Conservation (phyloP, 2,329 filamentous ascomycete species). For the Emergomyces africanus region DNA sequence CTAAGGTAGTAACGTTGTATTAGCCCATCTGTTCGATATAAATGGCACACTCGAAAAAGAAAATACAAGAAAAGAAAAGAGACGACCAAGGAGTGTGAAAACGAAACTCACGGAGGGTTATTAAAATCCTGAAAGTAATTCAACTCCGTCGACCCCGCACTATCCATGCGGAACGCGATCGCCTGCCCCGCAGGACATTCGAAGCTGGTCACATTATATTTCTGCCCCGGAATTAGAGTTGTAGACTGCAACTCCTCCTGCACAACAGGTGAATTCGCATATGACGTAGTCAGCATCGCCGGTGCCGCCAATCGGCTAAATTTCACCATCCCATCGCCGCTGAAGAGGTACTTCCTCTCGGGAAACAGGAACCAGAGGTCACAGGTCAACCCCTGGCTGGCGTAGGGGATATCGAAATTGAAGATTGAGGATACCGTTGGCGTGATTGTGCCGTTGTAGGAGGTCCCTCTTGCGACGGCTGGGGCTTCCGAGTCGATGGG, state of each 20-base stretch:
- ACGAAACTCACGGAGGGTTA: slow-evolving; percentile 30
- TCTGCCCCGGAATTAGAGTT: slow-evolving; percentile 41
- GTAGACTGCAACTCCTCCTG: slow-evolving; percentile 30
- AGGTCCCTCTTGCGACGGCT: slow-evolving; percentile 39
- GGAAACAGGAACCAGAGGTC: slow-evolving; percentile 55
- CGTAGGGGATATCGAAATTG: slow-evolving; percentile 53
- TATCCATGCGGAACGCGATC: slow-evolving; percentile 41
- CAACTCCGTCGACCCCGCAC: slow-evolving; percentile 39
- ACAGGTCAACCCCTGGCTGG: slow-evolving; percentile 46
- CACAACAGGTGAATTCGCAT: slow-evolving; percentile 38
- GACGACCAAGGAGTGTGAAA: background rate
- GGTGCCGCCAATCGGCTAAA: slow-evolving; percentile 38
- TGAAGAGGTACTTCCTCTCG: slow-evolving; percentile 46
- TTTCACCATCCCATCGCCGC: slow-evolving; percentile 40
- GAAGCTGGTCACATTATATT: slow-evolving; percentile 42
- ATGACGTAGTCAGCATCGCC: slow-evolving; percentile 41
- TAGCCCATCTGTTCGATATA: background rate
- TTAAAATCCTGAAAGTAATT: slow-evolving; percentile 55
- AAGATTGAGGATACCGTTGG: slow-evolving; percentile 45
- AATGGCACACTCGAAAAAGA: background rate
- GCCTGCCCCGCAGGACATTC: slow-evolving; percentile 42
- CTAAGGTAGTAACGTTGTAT: slow-evolving; percentile 10
- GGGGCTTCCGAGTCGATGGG: slow-evolving; percentile 45
- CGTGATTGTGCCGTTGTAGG: slow-evolving; percentile 44
- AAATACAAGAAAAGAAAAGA: background rate